Evolutionary conservation across 2,329 filamentous ascomycete genomes (phyloP).

Genomic region (Grosmannia clavigera): DNA sequence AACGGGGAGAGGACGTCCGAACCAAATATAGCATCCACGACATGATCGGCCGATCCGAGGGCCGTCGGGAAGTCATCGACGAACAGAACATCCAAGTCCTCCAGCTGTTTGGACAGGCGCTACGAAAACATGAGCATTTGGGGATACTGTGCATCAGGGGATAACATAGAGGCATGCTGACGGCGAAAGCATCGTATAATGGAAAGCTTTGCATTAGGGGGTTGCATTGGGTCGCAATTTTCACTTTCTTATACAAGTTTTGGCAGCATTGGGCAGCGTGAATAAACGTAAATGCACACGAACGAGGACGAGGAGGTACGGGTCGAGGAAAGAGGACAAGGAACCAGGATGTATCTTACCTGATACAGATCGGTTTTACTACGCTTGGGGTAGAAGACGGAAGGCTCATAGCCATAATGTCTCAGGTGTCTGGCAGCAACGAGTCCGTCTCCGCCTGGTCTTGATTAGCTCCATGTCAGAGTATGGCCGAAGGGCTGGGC

Average conservation of each 20-base stretch:
- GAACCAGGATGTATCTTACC: conserved; percentile 29
- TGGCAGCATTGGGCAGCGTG: not conserved
- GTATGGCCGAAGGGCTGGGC: not conserved
- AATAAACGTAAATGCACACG: not conserved
- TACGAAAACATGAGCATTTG: conserved; percentile 20
- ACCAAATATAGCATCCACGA: conserved; percentile 93
- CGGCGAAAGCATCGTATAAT: not conserved
- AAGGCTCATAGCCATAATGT: conserved; percentile 83
- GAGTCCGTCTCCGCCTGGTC: conserved; percentile 78
- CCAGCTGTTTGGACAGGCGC: conserved; percentile 74
- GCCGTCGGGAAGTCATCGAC: conserved; percentile 64
- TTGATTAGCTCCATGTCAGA: not conserved
- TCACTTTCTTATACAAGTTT: not conserved
- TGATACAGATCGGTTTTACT: conserved; percentile 83
- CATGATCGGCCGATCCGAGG: conserved; percentile 57
- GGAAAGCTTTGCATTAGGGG: not conserved
- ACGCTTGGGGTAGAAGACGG: conserved; percentile 86
- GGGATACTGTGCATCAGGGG: not conserved
- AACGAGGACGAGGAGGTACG: not conserved
- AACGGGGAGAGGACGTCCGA: conserved; percentile 2
- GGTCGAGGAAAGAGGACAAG: too few species aligned
- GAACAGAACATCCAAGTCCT: conserved; percentile 73
- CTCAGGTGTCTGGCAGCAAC: conserved; percentile 85
- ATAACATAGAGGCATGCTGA: not conserved
- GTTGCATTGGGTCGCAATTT: not conserved